Evolutionary conservation across 2,329 filamentous ascomycete species (phyloP).

Genomic region (Cercospora beticola): DNA sequence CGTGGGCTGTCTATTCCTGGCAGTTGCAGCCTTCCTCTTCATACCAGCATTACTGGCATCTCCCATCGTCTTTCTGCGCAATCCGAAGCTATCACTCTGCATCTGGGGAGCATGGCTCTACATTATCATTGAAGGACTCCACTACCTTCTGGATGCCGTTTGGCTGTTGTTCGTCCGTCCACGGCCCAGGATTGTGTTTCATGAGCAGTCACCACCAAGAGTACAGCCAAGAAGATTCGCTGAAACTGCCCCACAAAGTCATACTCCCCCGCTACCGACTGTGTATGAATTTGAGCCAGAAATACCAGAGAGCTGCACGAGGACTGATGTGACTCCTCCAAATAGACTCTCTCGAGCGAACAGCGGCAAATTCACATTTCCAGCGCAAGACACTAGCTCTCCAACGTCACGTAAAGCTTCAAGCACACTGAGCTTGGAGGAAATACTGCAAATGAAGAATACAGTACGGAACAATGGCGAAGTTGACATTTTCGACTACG

Average conservation of each 20-base stretch:
- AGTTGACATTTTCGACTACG: not conserved
- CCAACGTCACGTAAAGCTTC: not conserved
- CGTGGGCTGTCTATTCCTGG: not conserved
- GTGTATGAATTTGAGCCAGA: conserved; percentile 1
- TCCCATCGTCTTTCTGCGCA: not conserved
- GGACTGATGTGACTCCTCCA: not conserved
- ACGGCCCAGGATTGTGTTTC: not conserved
- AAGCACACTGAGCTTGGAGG: conserved; percentile 1
- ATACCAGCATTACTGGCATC: not conserved
- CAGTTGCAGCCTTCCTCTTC: not conserved
- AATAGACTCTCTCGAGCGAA: not conserved
- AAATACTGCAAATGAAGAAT: conserved; percentile 3
- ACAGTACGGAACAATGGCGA: not conserved
- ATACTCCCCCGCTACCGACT: not conserved
- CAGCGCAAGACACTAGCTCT: not conserved
- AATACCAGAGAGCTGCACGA: not conserved
- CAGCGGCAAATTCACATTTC: not conserved
- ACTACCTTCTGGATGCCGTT: not conserved
- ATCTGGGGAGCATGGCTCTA: conserved; percentile 1
- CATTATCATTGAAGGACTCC: not conserved
- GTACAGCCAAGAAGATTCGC: not conserved
- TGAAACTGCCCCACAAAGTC: not conserved
- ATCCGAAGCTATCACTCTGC: not conserved
- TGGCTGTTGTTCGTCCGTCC: not conserved
- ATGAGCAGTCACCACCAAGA: not conserved